Conservation (phyloP, 2,329 filamentous ascomycete species). For the Rhinocladiella mackenziei region DNA sequence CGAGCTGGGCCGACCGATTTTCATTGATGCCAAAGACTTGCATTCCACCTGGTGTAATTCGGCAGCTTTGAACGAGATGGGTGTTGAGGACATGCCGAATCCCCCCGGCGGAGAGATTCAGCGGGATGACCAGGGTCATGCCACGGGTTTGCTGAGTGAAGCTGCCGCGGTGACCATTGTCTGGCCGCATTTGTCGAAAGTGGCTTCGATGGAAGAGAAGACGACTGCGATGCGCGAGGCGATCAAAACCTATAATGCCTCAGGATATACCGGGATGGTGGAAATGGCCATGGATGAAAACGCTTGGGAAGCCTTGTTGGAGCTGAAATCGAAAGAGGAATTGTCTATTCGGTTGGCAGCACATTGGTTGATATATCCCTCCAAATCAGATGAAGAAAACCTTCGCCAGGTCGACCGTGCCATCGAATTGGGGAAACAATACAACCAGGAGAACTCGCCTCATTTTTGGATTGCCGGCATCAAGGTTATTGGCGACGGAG, state of each 20-base stretch:
- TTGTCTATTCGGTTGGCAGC: conserved; percentile 45
- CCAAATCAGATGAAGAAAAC: conserved; percentile 38
- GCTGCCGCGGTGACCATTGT: conserved; percentile 44
- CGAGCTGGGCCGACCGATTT: conserved; percentile 41
- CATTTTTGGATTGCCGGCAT: conserved; percentile 46
- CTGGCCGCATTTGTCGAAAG: conserved; percentile 46
- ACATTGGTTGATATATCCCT: conserved; percentile 48
- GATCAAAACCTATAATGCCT: conserved; percentile 42
- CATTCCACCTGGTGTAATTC: conserved; percentile 52
- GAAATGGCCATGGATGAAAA: conserved; percentile 53
- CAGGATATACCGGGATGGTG: conserved; percentile 48
- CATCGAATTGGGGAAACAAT: conserved; percentile 41
- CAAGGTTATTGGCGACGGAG: conserved; percentile 50
- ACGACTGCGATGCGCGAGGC: conserved; percentile 40
- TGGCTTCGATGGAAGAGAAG: conserved; percentile 44
- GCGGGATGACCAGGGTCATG: conserved; percentile 42
- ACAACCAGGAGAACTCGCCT: conserved; percentile 39
- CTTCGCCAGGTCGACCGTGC: conserved; percentile 45
- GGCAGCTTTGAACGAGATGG: conserved; percentile 46
- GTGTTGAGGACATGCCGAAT: conserved; percentile 39
- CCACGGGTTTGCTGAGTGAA: conserved; percentile 47
- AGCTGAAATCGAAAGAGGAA: conserved; percentile 35
- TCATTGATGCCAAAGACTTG: conserved; percentile 48
- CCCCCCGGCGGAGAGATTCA: conserved; percentile 47
- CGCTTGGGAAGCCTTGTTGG: conserved; percentile 44